Base-by-base conservation (phyloP, 2,329 filamentous ascomycete species). In the Fusarium odoratissimum region DNA sequence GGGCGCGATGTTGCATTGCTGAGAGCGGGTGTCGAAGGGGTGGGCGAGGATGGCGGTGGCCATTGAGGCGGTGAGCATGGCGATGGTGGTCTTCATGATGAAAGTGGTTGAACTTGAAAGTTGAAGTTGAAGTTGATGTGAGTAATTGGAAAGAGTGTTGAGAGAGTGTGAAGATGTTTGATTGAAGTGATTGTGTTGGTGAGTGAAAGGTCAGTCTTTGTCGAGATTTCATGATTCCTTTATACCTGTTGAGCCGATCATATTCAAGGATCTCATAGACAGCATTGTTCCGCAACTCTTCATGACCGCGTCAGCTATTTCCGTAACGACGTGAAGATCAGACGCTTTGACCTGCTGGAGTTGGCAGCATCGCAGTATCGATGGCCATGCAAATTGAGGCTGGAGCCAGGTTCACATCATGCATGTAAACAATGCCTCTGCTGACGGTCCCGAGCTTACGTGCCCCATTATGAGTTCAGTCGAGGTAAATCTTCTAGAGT, bases 1-100 rank as follows among this genome's bases (percentile, higher is more conserved):
- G 25, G 67, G 67, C 19, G 60, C 67, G 33, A 70, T n/a, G 46
- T 70, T 70, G 46, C 67, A 69, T 46, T 69, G 67, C 60, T 69
- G 66, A 23, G 60, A 66, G 54, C 66, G 66, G 9, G 66, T 31
- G 41, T 69, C 31, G 23, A 69, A 35, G 31, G 67, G 67, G 19
- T 70, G 28, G 4, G 66, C 60, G 21, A 69, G 38, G 23, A 70
- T 69, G 13, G 67, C 49, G 11, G 59, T 33, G 46, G 60, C 66
- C 66, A 69, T 69, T 17, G 66, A 69, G 52, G 66, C 60, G 44
- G 67, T 69, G 60, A 69, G 66, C 7, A 69, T 60, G 37, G 59
- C 59, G 6, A 69, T 54, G 28, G 67, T 41, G 52, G 67, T 69
- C 66, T 69, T 69, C 66, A 69, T 69, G 7, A 40, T 69, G 51